Evolutionary conservation across 2,329 filamentous ascomycete species (phyloP), one percentile per base, ranked within the genome.

Genomic region (Phyllosticta citrichinensis): DNA sequence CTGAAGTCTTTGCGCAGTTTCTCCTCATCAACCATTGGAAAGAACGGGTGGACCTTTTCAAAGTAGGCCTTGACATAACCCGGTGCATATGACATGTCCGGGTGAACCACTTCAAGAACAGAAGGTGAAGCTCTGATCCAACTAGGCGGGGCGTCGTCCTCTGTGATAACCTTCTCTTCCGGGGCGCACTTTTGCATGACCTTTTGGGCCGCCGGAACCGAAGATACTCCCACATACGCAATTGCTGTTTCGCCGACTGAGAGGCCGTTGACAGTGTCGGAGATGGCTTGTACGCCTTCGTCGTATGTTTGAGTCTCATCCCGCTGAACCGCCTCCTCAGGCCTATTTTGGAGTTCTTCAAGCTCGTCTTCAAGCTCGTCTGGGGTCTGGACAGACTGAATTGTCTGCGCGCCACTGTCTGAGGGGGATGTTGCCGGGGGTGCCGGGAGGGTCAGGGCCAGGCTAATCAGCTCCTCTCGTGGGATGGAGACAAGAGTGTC

Each of bases 21-120:
- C 19, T 82, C 81, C 70, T 91, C 87, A 65, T 91, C 87, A 2
- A 91, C 78, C 80, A 91, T 84, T 0, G 88, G 88, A 3, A 87
- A 81, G 65, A 89, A 87, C 1, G 86, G 82, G 63, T 91, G 88
- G 24, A 88, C 82, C 33, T 85, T 81, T 65, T 86, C 85, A 70
- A 91, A 91, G 70, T 89, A 91, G n/a, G 86, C 85, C 66, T 90
- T 85, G 51, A 90, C 83, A 10, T 89, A 76, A 5, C 83, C 83
- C 69, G 87, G 83, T 17, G 86, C 86, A 66, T 87, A 86, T 69
- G 81, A 83, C 17, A 82, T 81, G 78, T 76, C 61, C 63, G 84
- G 82, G 47, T 82, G 73, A 25, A 84, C 68, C 54, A 71, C 70
- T 22, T 61, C 61, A 22, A 71, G 64, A 51, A 74, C 73, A 1